Evolutionary conservation across 2,329 filamentous ascomycete genomes (phyloP), one percentile per base, ranked within the genome.

Genomic region (Hypomyces rosellus): DNA sequence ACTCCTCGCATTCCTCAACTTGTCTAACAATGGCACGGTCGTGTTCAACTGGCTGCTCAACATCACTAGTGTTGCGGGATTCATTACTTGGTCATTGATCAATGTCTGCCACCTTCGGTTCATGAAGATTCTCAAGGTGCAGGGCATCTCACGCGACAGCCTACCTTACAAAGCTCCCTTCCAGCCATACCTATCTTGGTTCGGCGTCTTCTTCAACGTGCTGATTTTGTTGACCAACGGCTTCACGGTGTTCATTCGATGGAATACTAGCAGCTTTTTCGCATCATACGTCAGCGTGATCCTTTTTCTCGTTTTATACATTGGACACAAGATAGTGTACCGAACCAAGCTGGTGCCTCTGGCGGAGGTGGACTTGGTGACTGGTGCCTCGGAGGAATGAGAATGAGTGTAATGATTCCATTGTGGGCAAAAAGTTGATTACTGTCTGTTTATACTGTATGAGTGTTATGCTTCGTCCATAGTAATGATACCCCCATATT

Each of bases 41-140:
- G 85, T 86, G 16, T 89, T 89, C 68, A 74, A 78, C 72, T 89
- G 85, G 85, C 73, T 89, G 41, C 74, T 88, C 58, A 86, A 86
- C 69, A 82, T 89, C 57, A 82, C 77, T 13, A 79, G 82, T 46
- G 81, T 85, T 6, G 82, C 82, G 4, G 84, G 83, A 5, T 82
- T 88, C 64, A 85, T 88, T 57, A 81, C 77, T 36, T 89, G 86
- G 85, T 74, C 78, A 6, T 80, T 80, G 61, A 86, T 87, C 65
- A 78, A 73, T 62, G 59, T 75, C 45, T 85, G 80, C 61, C 82
- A 87, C 64, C 69, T 88, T 49, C 76, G 76, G 9, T 87, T 88
- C 67, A 80, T 82, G 74, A 72, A 74, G n/a, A 80, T 76, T 8
- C 71, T 86, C 46, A 63, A 67, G 39, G 71, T 69, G 1, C 81